Evolutionary conservation across 176 grass and related monocot genomes (phyloP), one percentile per base, ranked within the genome.

Genomic region (Urochloa ruziziensis): DNA sequence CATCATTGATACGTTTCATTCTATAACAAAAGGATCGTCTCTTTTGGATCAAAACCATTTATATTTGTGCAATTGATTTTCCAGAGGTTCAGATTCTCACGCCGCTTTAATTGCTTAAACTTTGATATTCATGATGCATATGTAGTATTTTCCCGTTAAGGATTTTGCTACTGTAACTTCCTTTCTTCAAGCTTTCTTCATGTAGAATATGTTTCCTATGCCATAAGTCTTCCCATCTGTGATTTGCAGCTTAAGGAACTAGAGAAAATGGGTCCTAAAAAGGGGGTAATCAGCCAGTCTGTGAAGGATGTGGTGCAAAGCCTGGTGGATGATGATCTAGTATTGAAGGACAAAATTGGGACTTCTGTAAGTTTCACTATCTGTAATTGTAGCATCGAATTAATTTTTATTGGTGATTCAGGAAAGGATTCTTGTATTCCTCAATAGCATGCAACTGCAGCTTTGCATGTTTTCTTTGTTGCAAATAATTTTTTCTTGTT

Each of bases 301-400:
- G 93, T 98, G 49, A 98, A 98, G 89, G 96, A 98, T 93, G 96
- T 98, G 46, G 79, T 95, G 59, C 93, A 98, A 90, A 98, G 67
- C 44, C 86, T 98, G 70, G 96, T 95, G 89, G 96, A 98, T 85
- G 96, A 98, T 98, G 96, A 98, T 51, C 93, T 93, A 84, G 96
- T 98, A 75, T 86, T 98, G 79, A 98, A 91, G 75, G 96, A 98
- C 23, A 98, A 98, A 93, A 98, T 95, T 57, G 96, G 93, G 69
- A 98, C 96, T 80, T 98, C 93, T 80, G 96, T 98, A 83, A 86
- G 89, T 85, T 61, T 67, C 33, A 34, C 56, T 86, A 46, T 72
- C 30, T 18, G 7, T 57, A 48, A 57, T 61, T 71, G 34, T 73
- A 72, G 25, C 63, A 86, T 82, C 28, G 44, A 19, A 12, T 52